These are phyloP conservation scores for Penicillium sumatraense DNA, from an alignment of 2,329 filamentous ascomycete species.

Conservation along the genomic window DNA sequence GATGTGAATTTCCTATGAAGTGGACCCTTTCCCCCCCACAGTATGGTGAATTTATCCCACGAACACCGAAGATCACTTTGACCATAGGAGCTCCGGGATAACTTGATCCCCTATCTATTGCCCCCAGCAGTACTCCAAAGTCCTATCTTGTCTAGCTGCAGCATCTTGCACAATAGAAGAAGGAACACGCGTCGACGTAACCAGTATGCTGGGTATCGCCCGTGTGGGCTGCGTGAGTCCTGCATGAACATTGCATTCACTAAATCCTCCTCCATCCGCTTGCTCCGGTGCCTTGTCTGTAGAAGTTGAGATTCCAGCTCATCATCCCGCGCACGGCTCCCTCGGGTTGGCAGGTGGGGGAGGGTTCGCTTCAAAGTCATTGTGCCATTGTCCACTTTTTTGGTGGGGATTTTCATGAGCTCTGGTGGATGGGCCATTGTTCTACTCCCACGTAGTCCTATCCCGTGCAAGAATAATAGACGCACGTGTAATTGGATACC, in stretches of 20 bases:
- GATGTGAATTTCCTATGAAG: not conserved
- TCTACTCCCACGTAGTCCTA: constrained; percentile 4
- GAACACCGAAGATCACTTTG: not conserved
- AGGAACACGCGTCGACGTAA: not conserved
- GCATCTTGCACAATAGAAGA: not conserved
- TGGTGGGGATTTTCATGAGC: not conserved
- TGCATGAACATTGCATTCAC: not conserved
- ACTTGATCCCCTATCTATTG: not conserved
- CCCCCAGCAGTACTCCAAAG: too few species aligned
- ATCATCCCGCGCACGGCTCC: not conserved
- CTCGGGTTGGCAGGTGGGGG: not conserved
- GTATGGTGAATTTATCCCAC: not conserved
- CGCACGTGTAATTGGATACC: constrained; percentile 2
- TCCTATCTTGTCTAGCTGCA: not conserved
- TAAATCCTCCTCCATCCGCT: not conserved
- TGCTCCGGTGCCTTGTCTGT: not conserved
- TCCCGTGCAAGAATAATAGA: not conserved
- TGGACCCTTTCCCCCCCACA: not conserved
- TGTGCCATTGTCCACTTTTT: not conserved
- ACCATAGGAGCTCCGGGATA: not conserved
- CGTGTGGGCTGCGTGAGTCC: not conserved
- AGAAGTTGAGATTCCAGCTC: not conserved
- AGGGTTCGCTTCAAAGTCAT: not conserved
- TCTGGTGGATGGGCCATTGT: not conserved
- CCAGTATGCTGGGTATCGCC: not conserved